Evolutionary conservation across 768 basidiomycete species (phyloP).

Genomic region (Hemileccinum rubropunctum): DNA sequence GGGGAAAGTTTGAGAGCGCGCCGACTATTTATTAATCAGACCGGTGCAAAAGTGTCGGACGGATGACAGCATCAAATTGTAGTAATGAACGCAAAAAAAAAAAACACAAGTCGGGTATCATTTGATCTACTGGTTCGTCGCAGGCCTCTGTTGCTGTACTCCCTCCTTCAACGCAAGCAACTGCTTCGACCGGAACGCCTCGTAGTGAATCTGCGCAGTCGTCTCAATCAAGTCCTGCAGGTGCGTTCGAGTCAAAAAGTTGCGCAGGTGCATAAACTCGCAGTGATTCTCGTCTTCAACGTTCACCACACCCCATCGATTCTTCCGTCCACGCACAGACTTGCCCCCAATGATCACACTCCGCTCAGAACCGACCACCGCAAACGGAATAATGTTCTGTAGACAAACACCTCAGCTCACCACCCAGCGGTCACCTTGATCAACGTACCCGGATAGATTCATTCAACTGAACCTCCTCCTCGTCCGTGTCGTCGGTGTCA

Average conservation of each 20-base stretch:
- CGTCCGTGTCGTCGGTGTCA: constrained; percentile 93
- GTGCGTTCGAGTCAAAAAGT: constrained; percentile 97
- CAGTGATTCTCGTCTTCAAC: constrained; percentile 96
- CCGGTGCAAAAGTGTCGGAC: too few species aligned
- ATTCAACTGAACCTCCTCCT: constrained; percentile 89
- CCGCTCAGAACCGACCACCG: constrained; percentile 95
- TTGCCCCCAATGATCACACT: constrained; percentile 96
- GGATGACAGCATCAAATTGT: neutral
- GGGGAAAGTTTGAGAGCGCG: too few species aligned
- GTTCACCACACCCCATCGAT: constrained; percentile 98
- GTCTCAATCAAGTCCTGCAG: constrained; percentile 98
- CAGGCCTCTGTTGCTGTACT: constrained; percentile 69
- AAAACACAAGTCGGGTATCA: constrained; percentile 16
- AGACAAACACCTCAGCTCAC: constrained; percentile 1
- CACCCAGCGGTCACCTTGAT: neutral
- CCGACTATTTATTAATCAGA: neutral
- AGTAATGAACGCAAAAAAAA: too few species aligned
- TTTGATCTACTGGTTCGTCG: constrained; percentile 30
- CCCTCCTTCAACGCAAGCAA: constrained; percentile 95
- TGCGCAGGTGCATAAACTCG: constrained; percentile 95
- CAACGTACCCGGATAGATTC: constrained; percentile 78
- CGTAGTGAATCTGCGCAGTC: constrained; percentile 98
- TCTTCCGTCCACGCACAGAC: constrained; percentile 92
- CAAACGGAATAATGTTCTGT: constrained; percentile 93
- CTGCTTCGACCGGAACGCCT: constrained; percentile 99